A percentile compares a stretch with the other conserved stretches of the same genome.
These are phyloP conservation scores for Skeletonema costatum DNA, from an alignment of 108 stramenopile genomes.

Conservation along the genomic window DNA sequence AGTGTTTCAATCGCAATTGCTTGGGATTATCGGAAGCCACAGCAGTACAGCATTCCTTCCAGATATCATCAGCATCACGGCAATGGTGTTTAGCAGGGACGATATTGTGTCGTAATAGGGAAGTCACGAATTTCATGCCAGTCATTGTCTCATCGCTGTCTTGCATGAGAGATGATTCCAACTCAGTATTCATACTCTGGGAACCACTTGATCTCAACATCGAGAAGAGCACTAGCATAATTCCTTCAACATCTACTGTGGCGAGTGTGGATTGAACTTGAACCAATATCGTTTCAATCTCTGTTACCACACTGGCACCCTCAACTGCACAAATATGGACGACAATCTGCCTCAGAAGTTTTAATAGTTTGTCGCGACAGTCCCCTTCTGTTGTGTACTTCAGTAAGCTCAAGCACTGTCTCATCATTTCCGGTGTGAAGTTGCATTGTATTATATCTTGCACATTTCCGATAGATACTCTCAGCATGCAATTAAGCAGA, in stretches of 20 bases:
- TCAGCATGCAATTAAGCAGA: not conserved
- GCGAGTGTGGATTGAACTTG: not conserved
- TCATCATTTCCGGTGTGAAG: conserved; percentile 1
- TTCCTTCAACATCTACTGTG: conserved; percentile 11
- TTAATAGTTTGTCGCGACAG: conserved; percentile 3
- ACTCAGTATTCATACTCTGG: not conserved
- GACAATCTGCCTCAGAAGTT: conserved; percentile 16
- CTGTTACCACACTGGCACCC: not conserved
- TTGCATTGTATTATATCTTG: not conserved
- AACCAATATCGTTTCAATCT: conserved; percentile 7
- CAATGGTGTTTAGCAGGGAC: not conserved
- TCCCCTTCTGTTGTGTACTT: conserved; percentile 6
- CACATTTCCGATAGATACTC: not conserved
- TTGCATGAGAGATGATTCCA: not conserved
- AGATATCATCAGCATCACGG: conserved; percentile 1
- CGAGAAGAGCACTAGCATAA: conserved; percentile 10
- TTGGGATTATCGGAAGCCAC: conserved; percentile 2
- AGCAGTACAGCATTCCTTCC: conserved; percentile 7
- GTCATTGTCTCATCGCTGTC: not conserved
- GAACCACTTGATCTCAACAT: not conserved
- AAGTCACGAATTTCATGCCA: conserved; percentile 1
- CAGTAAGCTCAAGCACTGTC: conserved; percentile 42
- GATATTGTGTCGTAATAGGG: conserved; percentile 5
- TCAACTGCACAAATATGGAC: conserved; percentile 23
- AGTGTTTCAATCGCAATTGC: conserved; percentile 11